Base-by-base conservation (phyloP, 306 rosid species). In the Casuarina glauca region DNA sequence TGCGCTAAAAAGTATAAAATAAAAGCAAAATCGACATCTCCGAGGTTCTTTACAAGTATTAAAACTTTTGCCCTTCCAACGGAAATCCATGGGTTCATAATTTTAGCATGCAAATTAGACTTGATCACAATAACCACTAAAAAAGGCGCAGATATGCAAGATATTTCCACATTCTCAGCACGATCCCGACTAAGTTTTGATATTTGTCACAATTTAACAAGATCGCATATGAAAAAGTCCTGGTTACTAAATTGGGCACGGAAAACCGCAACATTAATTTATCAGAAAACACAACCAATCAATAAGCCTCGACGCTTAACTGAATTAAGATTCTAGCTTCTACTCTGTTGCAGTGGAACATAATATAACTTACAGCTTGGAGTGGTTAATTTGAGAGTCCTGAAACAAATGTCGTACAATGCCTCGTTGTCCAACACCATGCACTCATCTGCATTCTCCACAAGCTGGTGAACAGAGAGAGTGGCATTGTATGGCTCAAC, bases 371-470 rank as follows among this genome's bases (percentile, higher is more conserved):
- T 66, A 66, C 71, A 42, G 71, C 71, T 66, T 66, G 71, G 71
- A 19, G 71, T 66, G 46, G 71, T 66, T 66, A 66, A 9, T 20
- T 66, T 66, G 32, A 66, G 71, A 66, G 71, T 66, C 71, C 71
- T 66, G 71, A 66, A 66, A 66, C 71, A 66, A 66, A 66, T 66
- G 42, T 66, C 71, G 46, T 66, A 66, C 49, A 66, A 66, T 32
- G 71, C 71, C 71, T 66, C 71, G n/a, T 66, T 66, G 46, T 66
- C 71, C 50, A 66, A 66, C 50, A 66, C 71, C 71, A 66, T 66
- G 71, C 71, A 66, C 71, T 66, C 50, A 41, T 66, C 71, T 41
- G 71, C 71, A 41, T 66, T 66, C 71, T 66, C 71, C 41, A 66
- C 71, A 66, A 66, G 71, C 8, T 66, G 71, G 48, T 66, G 71